These are phyloP conservation scores for Chrysanthemum lavandulifolium DNA, from an alignment of 129 eudicot species.

Conservation along the genomic window DNA sequence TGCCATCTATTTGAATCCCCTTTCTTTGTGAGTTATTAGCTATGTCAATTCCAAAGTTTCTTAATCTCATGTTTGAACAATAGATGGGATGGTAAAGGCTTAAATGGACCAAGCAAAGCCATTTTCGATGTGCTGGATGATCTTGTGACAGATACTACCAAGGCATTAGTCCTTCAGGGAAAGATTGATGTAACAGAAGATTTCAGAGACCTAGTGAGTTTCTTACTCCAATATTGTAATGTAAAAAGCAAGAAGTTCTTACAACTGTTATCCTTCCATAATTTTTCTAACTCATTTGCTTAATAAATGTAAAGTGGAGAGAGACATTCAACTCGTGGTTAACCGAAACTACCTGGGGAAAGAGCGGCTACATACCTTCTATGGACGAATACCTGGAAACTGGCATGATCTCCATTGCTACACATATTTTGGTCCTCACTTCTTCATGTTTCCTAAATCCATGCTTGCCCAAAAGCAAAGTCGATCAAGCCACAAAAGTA, in stretches of 20 bases:
- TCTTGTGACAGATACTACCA: slow-evolving; percentile 40
- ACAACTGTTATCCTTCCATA: background rate
- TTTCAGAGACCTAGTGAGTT: slow-evolving; percentile 51
- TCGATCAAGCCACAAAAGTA: slow-evolving; percentile 38
- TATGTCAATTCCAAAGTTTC: background rate
- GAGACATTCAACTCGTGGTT: slow-evolving; percentile 62
- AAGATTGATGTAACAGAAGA: slow-evolving; percentile 24
- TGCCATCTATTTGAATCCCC: background rate
- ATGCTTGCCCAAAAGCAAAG: slow-evolving; percentile 21
- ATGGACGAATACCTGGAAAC: slow-evolving; percentile 51
- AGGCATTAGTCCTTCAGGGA: slow-evolving; percentile 26
- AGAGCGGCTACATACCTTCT: slow-evolving; percentile 49
- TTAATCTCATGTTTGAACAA: background rate
- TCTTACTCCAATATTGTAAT: background rate
- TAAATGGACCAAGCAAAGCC: slow-evolving; percentile 46
- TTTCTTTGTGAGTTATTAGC: background rate
- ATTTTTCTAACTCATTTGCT: background rate
- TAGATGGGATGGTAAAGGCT: slow-evolving; percentile 64
- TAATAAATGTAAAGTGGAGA: slow-evolving; percentile 43
- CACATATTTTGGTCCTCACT: slow-evolving; percentile 49
- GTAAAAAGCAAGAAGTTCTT: background rate
- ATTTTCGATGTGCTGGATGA: slow-evolving; percentile 59
- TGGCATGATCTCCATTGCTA: slow-evolving; percentile 64
- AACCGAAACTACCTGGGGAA: slow-evolving; percentile 62
- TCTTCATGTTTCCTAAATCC: slow-evolving; percentile 43